Base-by-base conservation (phyloP, 345 rosid species). In the Litchi chinensis region DNA sequence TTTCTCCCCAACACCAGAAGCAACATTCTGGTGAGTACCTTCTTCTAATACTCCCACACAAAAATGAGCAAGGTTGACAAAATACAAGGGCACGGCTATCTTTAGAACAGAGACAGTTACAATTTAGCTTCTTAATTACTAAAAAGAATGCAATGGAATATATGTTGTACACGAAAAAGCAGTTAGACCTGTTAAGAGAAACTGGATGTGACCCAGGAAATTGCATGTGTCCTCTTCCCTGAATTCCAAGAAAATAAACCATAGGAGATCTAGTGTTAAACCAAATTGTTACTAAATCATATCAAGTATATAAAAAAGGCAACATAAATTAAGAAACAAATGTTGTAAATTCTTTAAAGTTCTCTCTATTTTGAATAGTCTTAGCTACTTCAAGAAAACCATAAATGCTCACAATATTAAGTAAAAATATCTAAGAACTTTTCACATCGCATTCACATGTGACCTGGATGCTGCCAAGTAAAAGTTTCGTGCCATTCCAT, bases 171-270 rank as follows among this genome's bases (percentile, higher is more conserved):
- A 60, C 19, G 62, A 71, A 76, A 76, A 67, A 57, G 62, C 62
- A 77, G 52, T n/a, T 10, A 7, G 13, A 93, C 97, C 97, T 91
- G 91, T 86, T 88, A 76, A 93, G 89, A 72, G 97, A 93, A 74
- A 93, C 97, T 41, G 97, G 97, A 72, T 93, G 97, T 22, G 97
- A 93, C 60, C 97, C 97, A 2, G 97, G 97, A 77, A 93, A 93
- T 10, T 88, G 92, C 16, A 83, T 66, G 76, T 87, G 84, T 86
- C 91, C 91, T 86, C 94, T 83, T 81, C 83, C 91, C 97, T 93
- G 88, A 68, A 74, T 76, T 83, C 68, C 63, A 80, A 81, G 44
- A 79, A 76, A 79, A 82, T 70, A 15, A 65, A n/a, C 60, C 73
- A 70, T 12, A 70, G 32, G 26, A 81, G 74, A 80, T 77, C 63